Evolutionary conservation across 1,139 yeast species (phyloP), one percentile per base, ranked within the genome.

Genomic region (Hyphopichia wangnamkhiaoensis): DNA sequence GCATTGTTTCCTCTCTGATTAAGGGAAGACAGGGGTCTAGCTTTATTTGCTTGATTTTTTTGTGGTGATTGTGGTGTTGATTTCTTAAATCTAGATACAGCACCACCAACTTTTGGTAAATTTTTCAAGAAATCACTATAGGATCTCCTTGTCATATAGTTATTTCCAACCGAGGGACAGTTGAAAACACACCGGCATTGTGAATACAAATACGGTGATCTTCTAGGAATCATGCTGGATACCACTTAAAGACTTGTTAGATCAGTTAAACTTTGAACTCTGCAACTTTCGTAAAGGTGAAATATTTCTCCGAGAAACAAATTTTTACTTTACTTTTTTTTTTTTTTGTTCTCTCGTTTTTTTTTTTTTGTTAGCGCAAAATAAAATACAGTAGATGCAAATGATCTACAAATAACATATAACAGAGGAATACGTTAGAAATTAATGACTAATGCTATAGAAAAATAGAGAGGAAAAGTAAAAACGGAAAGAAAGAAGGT

Each of bases 61-160:
- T 39, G 41, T n/a, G 39, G 44, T 20, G 28, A 34, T 12, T 35
- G 36, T 35, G 42, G 44, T 4, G n/a, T 15, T 13, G 9, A 5
- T 16, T 14, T 21, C 10, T 50, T 53, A 41, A 55, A 54, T 27
- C 47, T 41, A n/a, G 63, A 58, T 13, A 55, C 39, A 6, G 52
- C 57, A n/a, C 56, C 59, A 5, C 60, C 62, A 9, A 51, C 54
- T 37, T 55, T 51, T n/a, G 63, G 63, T 31, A 59, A 48, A 32
- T 49, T 55, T 36, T 49, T 52, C 25, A 60, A 44, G 27, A 58
- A 49, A 38, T 52, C 58, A 6, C 61, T 53, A 37, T 59, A 59
- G 16, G 35, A 38, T 21, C 55, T 34, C 17, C 32, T 27, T 9
- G 29, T 30, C 12, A 29, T 15, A 29, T 25, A 14, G 5, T 8